These are phyloP conservation scores for Nymphaea thermarum DNA, from an alignment of 164 flowering plant genomes.

Conservation along the genomic window DNA sequence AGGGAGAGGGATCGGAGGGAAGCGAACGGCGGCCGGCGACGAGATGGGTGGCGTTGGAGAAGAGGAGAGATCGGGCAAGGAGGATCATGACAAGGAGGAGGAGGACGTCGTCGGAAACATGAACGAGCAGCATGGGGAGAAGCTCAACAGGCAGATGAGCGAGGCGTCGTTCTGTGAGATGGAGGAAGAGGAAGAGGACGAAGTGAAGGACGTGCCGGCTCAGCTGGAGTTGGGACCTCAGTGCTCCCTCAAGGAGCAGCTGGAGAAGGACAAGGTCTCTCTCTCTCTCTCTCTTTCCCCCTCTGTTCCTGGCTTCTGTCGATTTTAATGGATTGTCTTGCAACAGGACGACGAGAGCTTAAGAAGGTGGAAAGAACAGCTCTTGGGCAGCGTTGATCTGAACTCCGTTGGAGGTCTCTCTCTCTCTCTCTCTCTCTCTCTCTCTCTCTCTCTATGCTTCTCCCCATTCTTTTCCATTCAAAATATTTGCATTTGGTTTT, in stretches of 20 bases:
- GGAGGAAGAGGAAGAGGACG: conserved; percentile 29
- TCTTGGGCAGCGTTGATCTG: conserved; percentile 25
- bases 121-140: conserved; percentile 4
- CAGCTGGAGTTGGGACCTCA: conserved; percentile 59
- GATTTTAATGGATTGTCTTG: neutral
- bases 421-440: neutral
- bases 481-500: no score
- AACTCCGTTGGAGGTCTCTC: conserved; percentile 19
- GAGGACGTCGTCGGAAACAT: conserved; percentile 1
- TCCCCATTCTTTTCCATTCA: neutral
- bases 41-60: neutral
- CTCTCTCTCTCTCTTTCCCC: neutral
- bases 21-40: neutral
- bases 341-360: conserved; percentile 29
- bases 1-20: no score
- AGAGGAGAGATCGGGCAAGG: neutral
- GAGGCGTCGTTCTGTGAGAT: conserved; percentile 30
- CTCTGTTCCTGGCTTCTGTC: neutral
- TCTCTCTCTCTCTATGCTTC: no score
- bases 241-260: conserved; percentile 52
- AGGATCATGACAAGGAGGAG: conserved; percentile 15
- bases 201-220: conserved; percentile 7
- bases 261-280: conserved; percentile 66
- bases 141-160: conserved; percentile 20
- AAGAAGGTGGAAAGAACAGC: conserved; percentile 33